A percentile compares a stretch with the other conserved stretches of the same genome.
phyloP scores from a whole-genome alignment of 257 asterid species.

The Leonotis leonurus region DNA sequence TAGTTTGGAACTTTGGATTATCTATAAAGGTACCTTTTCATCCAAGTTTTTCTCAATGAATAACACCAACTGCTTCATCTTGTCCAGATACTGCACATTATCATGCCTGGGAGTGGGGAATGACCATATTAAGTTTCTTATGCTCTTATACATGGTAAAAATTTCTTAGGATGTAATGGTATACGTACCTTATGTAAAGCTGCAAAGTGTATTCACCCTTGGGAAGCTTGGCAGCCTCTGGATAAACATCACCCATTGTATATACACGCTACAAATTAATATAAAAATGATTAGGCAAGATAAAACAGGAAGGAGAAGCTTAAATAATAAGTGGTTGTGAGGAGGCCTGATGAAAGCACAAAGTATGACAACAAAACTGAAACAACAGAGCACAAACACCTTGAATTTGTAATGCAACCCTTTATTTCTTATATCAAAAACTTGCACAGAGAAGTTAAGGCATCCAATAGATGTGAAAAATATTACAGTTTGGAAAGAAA shows the following conservation, averaged over 20 bases:
- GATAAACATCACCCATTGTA: conserved; percentile 95
- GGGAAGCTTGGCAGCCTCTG: conserved; percentile 67
- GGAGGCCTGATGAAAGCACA: not conserved
- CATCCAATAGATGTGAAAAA: not conserved
- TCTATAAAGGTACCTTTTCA: conserved; percentile 53
- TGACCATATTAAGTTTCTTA: conserved; percentile 12
- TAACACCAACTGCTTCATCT: conserved; percentile 84
- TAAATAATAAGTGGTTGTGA: not conserved
- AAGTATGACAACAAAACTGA: not conserved
- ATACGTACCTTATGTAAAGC: conserved; percentile 65
- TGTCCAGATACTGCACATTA: conserved; percentile 84
- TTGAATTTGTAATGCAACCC: not conserved
- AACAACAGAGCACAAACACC: conserved; percentile 12
- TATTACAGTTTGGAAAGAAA: not conserved
- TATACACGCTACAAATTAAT: conserved; percentile 63
- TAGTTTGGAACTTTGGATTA: not conserved
- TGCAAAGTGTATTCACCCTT: conserved; percentile 88
- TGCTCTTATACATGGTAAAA: conserved; percentile 6
- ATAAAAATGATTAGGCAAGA: conserved; percentile 17
- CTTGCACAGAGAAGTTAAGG: not conserved
- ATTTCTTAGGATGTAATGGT: conserved; percentile 10
- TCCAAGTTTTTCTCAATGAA: conserved; percentile 84
- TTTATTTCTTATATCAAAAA: not conserved
- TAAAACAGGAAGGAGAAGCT: conserved; percentile 2
- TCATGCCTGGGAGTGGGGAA: conserved; percentile 88